Base-by-base conservation (phyloP, 164 flowering plant species). In the Tetracentron sinense region DNA sequence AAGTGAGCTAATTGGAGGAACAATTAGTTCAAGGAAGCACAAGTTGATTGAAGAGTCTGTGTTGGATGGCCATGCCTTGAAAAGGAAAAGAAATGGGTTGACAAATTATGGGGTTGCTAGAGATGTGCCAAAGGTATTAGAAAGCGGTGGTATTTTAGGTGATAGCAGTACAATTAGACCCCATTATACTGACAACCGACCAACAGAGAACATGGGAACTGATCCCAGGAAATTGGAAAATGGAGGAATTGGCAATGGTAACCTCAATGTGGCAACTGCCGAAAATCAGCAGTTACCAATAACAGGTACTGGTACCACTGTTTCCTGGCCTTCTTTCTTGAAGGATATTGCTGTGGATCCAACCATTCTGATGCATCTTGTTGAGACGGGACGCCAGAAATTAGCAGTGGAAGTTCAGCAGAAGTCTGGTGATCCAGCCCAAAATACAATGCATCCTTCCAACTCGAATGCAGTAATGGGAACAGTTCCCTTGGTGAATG, bases 261-360 rank as follows among this genome's bases (percentile, higher is more conserved):
- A 63, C n/a, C n/a, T n/a, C n/a, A n/a, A n/a, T n/a, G n/a, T n/a
- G n/a, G n/a, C n/a, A n/a, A n/a, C n/a, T n/a, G n/a, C n/a, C n/a
- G n/a, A n/a, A n/a, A n/a, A n/a, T n/a, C n/a, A n/a, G n/a, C n/a
- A n/a, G n/a, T 44, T 58, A 7, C 63, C 74, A 44, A 64, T 50
- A 25, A 52, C 27, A 5, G 56, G 62, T 69, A 30, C 33, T 51
- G 60, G 58, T 38, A 29, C 67, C 22, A 46, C 69, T 14, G 66
- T 72, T 51, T 74, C 87, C 4, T 71, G 83, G 67, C 87, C 89
- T 55, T 75, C 75, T 56, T 54, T 84, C 26, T 72, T 85, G 79
- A 87, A 85, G 70, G 89, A 85, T 66, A 77, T 89, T 59, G 86
- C 82, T 26, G 89, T 77, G 22, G 85, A 95, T 69, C 99, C 99